These are phyloP conservation scores for Lachancea quebecensis DNA, from an alignment of 805 yeast species.

Conservation along the genomic window DNA sequence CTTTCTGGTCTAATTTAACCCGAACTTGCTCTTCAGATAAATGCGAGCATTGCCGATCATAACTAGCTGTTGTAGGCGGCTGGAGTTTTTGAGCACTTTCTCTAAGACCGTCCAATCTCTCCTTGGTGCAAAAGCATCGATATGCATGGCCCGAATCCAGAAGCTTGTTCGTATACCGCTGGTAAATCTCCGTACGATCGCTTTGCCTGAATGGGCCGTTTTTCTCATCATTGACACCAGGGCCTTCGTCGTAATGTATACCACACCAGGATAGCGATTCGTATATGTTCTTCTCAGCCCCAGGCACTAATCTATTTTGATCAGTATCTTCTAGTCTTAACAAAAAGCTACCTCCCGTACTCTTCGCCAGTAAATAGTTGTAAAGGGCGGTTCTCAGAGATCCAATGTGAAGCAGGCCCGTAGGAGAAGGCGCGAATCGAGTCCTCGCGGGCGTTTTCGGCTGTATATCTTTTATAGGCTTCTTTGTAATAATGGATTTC, in stretches of 20 bases:
- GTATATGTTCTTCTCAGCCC: slow-evolving; percentile 78
- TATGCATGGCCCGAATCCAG: slow-evolving; percentile 70
- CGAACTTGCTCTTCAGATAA: slow-evolving; percentile 37
- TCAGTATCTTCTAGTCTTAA: slow-evolving; percentile 92
- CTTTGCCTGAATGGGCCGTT: slow-evolving; percentile 82
- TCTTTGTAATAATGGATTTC: slow-evolving; percentile 12
- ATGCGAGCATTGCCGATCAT: slow-evolving; percentile 74
- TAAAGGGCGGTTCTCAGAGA: slow-evolving; percentile 89
- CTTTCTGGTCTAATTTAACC: slow-evolving; percentile 28
- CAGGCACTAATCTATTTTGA: slow-evolving; percentile 64
- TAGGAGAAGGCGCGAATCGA: slow-evolving; percentile 97
- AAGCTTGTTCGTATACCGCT: slow-evolving; percentile 48
- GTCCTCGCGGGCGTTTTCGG: slow-evolving; percentile 63
- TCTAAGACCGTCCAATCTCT: slow-evolving; percentile 59
- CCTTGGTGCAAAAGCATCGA: slow-evolving; percentile 79
- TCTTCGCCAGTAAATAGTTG: slow-evolving; percentile 73
- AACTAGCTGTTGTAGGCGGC: slow-evolving; percentile 89
- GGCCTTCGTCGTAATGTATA: slow-evolving; percentile 75
- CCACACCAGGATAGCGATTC: slow-evolving; percentile 74
- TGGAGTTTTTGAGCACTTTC: slow-evolving; percentile 64
- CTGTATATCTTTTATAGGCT: slow-evolving; percentile 28
- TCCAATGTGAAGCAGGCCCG: slow-evolving; percentile 91
- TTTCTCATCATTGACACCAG: slow-evolving; percentile 33
- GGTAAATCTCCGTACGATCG: slow-evolving; percentile 63
- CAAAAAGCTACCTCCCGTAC: slow-evolving; percentile 74